phyloP scores from a whole-genome alignment of 306 rosid genomes.

The Carpinus fangiana region DNA sequence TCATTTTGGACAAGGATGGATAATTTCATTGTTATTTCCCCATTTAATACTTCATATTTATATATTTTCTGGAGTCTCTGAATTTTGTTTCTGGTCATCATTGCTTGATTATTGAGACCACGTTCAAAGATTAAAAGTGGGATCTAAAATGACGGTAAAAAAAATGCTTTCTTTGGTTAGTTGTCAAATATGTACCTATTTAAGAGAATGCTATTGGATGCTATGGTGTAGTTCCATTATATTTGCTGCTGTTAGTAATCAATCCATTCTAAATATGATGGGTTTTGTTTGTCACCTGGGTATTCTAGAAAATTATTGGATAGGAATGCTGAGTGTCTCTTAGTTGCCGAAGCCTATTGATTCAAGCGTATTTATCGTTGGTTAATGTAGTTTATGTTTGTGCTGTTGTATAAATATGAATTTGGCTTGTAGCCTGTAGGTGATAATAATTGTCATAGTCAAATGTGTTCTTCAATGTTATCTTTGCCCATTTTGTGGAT shows the following conservation, averaged over 20 bases:
- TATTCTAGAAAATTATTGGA: background rate
- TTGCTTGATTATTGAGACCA: background rate
- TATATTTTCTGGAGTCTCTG: background rate
- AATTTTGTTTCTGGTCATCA: background rate
- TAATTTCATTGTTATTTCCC: conserved; percentile 4
- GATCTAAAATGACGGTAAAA: background rate
- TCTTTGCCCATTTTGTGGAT: no score
- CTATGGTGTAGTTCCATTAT: background rate
- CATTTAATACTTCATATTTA: background rate
- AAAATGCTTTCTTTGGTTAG: background rate
- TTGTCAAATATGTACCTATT: background rate
- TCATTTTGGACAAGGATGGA: conserved; percentile 36
- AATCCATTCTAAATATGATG: background rate
- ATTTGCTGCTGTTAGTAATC: background rate
- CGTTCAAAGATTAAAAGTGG: background rate
- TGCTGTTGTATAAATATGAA: no score
- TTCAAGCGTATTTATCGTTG: no score
- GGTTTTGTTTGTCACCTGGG: background rate
- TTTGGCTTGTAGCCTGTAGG: no score
- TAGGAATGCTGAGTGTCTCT: background rate
- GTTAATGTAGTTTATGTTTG: no score
- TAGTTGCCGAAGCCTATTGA: no score
- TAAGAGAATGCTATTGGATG: background rate
- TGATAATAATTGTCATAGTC: no score
- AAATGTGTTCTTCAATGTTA: no score